These are phyloP conservation scores for Ustilago crameri DNA, from an alignment of 1,284 basidiomycete genomes.

Conservation along the genomic window DNA sequence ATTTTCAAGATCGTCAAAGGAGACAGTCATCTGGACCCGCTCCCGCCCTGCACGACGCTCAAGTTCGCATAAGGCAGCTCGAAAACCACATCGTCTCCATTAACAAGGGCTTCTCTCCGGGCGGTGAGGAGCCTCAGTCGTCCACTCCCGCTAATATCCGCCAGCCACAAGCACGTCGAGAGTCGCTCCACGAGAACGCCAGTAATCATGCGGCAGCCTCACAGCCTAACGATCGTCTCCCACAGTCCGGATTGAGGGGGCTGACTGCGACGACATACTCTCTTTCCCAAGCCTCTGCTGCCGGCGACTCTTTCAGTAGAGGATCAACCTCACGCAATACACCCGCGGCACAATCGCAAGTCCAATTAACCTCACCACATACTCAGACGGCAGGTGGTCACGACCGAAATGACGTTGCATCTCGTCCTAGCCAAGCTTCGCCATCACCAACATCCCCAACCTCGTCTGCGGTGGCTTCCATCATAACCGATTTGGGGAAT, in stretches of 20 bases:
- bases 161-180: no score
- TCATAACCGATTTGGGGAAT: slow-evolving; percentile 18
- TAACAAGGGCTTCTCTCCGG: not conserved
- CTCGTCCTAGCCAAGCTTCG: slow-evolving; percentile 1
- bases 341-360: no score
- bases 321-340: no score
- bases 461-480: slow-evolving; percentile 14
- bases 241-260: no score
- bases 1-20: slow-evolving; percentile 6
- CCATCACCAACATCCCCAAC: slow-evolving; percentile 9
- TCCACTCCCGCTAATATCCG: not conserved
- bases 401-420: not conserved
- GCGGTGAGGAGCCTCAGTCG: not conserved
- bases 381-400: not conserved
- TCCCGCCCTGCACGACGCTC: slow-evolving; percentile 7
- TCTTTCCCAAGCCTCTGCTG: no score
- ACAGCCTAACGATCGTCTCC: no score
- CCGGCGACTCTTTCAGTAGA: no score
- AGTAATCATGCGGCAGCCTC: no score
- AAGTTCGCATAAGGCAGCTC: slow-evolving; percentile 16
- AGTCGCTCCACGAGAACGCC: no score
- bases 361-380: no score
- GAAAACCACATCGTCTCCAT: slow-evolving; percentile 8
- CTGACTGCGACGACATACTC: no score
- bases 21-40: not conserved